Base-by-base conservation (phyloP, 2,329 filamentous ascomycete genomes). In the Ophiostoma fasciatum region DNA sequence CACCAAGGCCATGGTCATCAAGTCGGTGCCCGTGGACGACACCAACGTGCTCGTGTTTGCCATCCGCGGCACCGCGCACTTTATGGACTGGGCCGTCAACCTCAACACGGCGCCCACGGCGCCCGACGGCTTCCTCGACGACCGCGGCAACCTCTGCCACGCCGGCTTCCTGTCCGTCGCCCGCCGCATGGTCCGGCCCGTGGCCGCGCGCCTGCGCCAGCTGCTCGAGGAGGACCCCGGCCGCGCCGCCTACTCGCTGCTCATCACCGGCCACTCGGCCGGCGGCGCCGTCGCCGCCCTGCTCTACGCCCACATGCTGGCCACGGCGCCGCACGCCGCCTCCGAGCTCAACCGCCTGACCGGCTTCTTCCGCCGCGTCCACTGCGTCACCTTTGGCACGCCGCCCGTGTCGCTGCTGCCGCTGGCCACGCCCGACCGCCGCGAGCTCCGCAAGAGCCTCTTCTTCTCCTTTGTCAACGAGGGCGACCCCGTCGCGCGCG, bases 41-140 rank as follows among this genome's bases (percentile, higher is more conserved):
- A 74, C 78, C 60, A 74, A 82, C 50, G 77, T 78, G 14, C 78
- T 93, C 40, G 78, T 92, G 10, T 82, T 93, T 48, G 82, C 84
- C 12, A 82, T 93, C 42, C 73, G 84, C 15, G 84, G 84, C 15
- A 84, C 77, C 1, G 74, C 82, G 18, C 80, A 73, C 7, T 81
- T 90, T 46, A 74, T 81, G 61, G 84, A 93, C 57, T 93, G 84
- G 84, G 71, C 79, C 2, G 80, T 90, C 31, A 92, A 93, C 52
- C 66, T 90, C 36, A 73, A 81, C 33, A 71, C 71, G 2, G 72
- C 68, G 0, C 82, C 82, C 0, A 63, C 68, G 0, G 64, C 73
- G 2, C 82, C 84, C 0, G 52, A 50, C 0, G 71, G 69, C 2
- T 90, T 92, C 51, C 63, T 93, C 55, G 83, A 92, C 49, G 83